These are phyloP conservation scores for Peltaster fructicola DNA, from an alignment of 2,329 filamentous ascomycete species.

Conservation along the genomic window DNA sequence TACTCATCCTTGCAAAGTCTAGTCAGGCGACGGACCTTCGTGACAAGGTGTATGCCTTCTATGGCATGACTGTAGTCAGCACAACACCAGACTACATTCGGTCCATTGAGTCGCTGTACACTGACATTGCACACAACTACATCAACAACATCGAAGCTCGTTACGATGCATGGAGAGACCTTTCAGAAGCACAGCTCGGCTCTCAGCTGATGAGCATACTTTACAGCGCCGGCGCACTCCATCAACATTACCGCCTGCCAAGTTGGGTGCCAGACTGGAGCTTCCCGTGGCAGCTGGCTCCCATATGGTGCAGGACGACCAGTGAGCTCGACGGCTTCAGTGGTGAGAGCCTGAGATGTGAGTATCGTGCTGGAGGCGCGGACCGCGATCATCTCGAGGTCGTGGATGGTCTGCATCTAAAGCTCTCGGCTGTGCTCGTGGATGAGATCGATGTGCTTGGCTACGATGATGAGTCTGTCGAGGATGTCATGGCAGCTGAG, in stretches of 20 bases:
- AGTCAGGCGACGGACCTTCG: conserved; percentile 14
- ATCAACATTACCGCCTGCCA: conserved; percentile 14
- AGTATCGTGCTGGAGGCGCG: conserved; percentile 13
- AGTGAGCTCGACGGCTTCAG: conserved; percentile 9
- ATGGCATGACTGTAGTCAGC: conserved; percentile 12
- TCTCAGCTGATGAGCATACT: conserved; percentile 16
- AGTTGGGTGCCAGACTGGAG: conserved; percentile 21
- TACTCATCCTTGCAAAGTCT: conserved; percentile 16
- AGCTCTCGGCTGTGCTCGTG: conserved; percentile 12
- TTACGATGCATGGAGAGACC: conserved; percentile 10
- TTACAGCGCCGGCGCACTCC: conserved; percentile 14
- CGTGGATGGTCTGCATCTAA: conserved; percentile 7
- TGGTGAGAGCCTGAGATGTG: conserved; percentile 10
- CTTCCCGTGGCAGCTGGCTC: conserved; percentile 13
- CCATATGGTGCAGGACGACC: conserved; percentile 12
- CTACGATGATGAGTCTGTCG: too few relatives aligned
- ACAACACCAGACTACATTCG: conserved; percentile 11
- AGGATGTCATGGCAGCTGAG: too few relatives aligned
- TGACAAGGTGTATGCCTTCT: conserved; percentile 17
- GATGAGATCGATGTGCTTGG: conserved; percentile 10
- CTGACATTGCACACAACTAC: conserved; percentile 13
- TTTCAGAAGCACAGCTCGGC: conserved; percentile 10
- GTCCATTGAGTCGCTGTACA: conserved; percentile 10
- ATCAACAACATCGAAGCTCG: conserved; percentile 11
- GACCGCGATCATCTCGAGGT: conserved; percentile 12